phyloP scores from a whole-genome alignment of 2,329 filamentous ascomycete species.

The Daldinia eschscholtzii region DNA sequence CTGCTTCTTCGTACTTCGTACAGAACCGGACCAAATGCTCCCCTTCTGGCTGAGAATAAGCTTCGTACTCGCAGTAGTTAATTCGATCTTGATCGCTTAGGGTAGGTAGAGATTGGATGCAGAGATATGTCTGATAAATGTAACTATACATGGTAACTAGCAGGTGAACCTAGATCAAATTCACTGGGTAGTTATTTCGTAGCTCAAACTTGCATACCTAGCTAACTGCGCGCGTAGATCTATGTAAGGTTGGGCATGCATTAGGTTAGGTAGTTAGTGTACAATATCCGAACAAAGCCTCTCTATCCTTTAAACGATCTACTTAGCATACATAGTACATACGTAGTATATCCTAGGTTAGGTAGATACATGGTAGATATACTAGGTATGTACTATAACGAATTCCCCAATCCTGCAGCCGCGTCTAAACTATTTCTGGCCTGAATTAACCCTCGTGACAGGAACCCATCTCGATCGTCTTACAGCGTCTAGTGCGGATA shows the following conservation, averaged over 20 bases:
- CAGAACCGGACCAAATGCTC: conserved; percentile 33
- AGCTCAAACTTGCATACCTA: neutral
- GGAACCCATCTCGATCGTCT: conserved; percentile 35
- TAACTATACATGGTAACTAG: too few relatives aligned
- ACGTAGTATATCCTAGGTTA: too few relatives aligned
- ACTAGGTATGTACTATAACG: too few relatives aligned
- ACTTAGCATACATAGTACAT: neutral
- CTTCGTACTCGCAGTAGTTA: neutral
- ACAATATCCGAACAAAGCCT: neutral
- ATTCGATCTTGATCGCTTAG: neutral
- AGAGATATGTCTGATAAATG: neutral
- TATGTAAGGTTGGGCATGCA: neutral
- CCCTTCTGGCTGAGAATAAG: conserved; percentile 8
- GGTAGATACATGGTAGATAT: too few relatives aligned
- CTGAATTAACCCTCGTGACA: conserved; percentile 24
- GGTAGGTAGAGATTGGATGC: neutral
- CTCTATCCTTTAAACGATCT: neutral
- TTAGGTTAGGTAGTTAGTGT: neutral
- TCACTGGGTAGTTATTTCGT: neutral
- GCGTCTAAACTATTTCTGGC: neutral
- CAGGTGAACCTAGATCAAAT: neutral
- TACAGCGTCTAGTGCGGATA: conserved; percentile 12
- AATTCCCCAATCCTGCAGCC: neutral
- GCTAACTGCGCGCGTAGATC: neutral
- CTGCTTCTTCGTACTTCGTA: conserved; percentile 15